Evolutionary conservation across 306 rosid genomes (phyloP), one percentile per base, ranked within the genome.

Genomic region (Glycine soja): DNA sequence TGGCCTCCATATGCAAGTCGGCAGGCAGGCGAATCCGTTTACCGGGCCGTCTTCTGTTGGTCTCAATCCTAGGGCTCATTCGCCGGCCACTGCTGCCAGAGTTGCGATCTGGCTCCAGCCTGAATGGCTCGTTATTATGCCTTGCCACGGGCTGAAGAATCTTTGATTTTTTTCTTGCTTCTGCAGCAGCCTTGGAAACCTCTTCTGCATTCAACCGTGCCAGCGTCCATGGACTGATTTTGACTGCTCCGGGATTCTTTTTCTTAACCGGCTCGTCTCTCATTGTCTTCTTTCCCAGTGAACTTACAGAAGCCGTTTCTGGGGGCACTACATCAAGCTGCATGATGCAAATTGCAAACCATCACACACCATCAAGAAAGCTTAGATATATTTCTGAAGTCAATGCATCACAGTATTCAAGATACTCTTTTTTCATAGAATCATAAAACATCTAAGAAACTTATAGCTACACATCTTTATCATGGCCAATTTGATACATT

Each of bases 251-350:
- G 2, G 91, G 81, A 82, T 88, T 93, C 85, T 88, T 95, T 88
- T 90, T 95, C 88, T 90, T 95, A 3, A 61, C 72, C 1, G 87
- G 85, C 66, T 89, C 97, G 57, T 89, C 97, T 82, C 78, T 76
- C 4, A 46, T 79, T 0, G 85, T 36, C 85, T 89, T 95, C 84
- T 89, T 95, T 72, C 98, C 97, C 0, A 79, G 74, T 0, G 98
- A 95, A 80, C 97, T 90, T 62, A 90, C 94, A 34, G 99, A 95
- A 38, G 87, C 97, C 5, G 92, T 89, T 75, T 95, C 99, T 16
- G 98, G 97, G n/a, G 97, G 96, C 81, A 95, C 94, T 61, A 95
- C 98, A 74, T 95, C 99, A 85, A 91, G 93, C 99, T 95, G 81
- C 78, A 85, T 12, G 50, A 65, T 19, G 74, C 77, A 79, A 36